Conservation (phyloP, 495 filamentous ascomycete species). For the Aspergillus cristatus region DNA sequence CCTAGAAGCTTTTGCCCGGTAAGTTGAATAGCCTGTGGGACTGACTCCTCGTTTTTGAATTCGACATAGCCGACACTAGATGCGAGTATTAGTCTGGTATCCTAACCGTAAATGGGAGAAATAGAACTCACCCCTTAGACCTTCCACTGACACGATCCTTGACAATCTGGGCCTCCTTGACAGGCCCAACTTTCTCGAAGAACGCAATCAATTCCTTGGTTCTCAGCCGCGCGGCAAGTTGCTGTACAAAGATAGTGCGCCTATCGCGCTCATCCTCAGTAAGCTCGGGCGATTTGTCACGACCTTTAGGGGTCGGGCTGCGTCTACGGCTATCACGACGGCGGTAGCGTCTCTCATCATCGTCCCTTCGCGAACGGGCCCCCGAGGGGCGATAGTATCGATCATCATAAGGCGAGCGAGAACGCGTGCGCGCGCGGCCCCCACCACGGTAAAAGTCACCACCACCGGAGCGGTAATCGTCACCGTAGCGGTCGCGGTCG, state of each 20-base stretch:
- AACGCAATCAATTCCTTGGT: constrained; percentile 90
- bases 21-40: constrained; percentile 88
- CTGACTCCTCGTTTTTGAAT: constrained; percentile 94
- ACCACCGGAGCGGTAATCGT: constrained; percentile 55
- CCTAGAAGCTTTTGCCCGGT: constrained; percentile 98
- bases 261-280: constrained; percentile 96
- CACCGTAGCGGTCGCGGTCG: constrained; percentile 58
- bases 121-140: constrained; percentile 78
- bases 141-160: constrained; percentile 94
- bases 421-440: constrained; percentile 60
- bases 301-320: constrained; percentile 38
- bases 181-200: constrained; percentile 92
- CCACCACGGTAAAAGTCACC: constrained; percentile 70
- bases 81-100: constrained; percentile 18
- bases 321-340: constrained; percentile 48
- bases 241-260: constrained; percentile 96
- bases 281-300: constrained; percentile 50
- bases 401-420: constrained; percentile 63
- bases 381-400: constrained; percentile 71
- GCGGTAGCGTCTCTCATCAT: constrained; percentile 44
- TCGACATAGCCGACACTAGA: constrained; percentile 96
- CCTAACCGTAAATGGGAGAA: background rate
- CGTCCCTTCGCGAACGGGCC: constrained; percentile 41
- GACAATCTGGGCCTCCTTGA: constrained; percentile 98
- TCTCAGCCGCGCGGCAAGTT: constrained; percentile 84